Evolutionary conservation across 208 protist species (phyloP), one percentile per base, ranked within the genome.

Genomic region (Crithidia acanthocephali): DNA sequence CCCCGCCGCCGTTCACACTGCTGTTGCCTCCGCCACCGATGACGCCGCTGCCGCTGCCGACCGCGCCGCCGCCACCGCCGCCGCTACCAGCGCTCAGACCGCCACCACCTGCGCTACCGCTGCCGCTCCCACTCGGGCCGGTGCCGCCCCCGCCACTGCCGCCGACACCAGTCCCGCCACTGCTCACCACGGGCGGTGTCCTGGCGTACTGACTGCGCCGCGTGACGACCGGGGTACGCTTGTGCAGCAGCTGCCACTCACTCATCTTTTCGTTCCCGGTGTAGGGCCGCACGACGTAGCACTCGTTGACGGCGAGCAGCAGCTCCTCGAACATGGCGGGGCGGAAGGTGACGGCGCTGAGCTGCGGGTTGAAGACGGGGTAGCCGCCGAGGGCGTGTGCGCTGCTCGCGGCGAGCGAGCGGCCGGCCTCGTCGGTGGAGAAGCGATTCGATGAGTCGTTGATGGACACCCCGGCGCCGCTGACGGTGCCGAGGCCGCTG

Each of bases 241-340:
- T 71, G 44, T 76, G 70, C 35, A 87, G 71, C 60, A 83, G 64
- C 63, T 81, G 82, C 73, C 68, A 76, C 68, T 81, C 77, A 28
- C 56, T 77, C 66, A 44, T 71, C 51, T 73, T 72, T 60, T 87
- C 82, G 23, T 74, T 70, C 2, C 44, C 74, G 32, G 42, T 77
- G 60, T 87, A 87, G 30, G 76, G 72, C 37, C 32, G 59, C 44
- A 72, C 69, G 6, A 75, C 71, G 69, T 78, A 83, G 15, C 62
- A 32, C 48, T 81, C 82, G 52, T 84, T 81, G 5, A 87, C 82
- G 37, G 73, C 55, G 56, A 71, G 57, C 15, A 79, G 50, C 55
- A 87, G 61, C 59, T 80, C 77, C 27, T 87, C 78, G 52, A 87
- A 83, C 62, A 83, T 76, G 27, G 66, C 65, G 5, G 66, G 67